Evolutionary conservation across 176 grass and related monocot genomes (phyloP).

Genomic region (Poa annua): DNA sequence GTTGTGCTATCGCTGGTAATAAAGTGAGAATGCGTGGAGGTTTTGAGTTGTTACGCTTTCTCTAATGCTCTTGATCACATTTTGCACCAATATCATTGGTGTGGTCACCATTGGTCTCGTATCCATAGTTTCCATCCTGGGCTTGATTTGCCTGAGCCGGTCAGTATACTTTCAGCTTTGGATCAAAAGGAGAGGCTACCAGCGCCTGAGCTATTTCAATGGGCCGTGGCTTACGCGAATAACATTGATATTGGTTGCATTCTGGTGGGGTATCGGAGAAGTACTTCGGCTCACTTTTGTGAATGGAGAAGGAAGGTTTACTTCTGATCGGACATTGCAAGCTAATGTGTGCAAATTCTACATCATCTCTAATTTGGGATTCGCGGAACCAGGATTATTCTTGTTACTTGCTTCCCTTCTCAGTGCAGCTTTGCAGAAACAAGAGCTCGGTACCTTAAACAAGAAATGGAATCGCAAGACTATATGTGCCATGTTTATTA

Average conservation of each 20-base stretch:
- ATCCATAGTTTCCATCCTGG: slow-evolving; percentile 61
- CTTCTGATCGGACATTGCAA: slow-evolving; percentile 59
- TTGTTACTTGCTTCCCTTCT: slow-evolving; percentile 84
- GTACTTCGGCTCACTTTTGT: slow-evolving; percentile 70
- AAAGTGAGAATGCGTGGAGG: slow-evolving; percentile 53
- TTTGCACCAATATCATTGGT: slow-evolving; percentile 79
- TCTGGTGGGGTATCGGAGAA: slow-evolving; percentile 87
- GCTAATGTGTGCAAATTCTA: slow-evolving; percentile 77
- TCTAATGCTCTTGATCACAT: slow-evolving; percentile 69
- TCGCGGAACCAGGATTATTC: slow-evolving; percentile 94
- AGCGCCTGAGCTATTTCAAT: slow-evolving; percentile 82
- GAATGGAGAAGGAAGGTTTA: slow-evolving; percentile 52
- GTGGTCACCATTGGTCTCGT: slow-evolving; percentile 84
- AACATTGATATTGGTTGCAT: slow-evolving; percentile 62
- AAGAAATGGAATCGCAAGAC: slow-evolving; percentile 77
- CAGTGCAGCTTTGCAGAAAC: slow-evolving; percentile 79
- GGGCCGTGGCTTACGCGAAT: slow-evolving; percentile 76
- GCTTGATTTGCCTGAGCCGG: slow-evolving; percentile 68
- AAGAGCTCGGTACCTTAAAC: slow-evolving; percentile 71
- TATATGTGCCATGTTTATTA: slow-evolving; percentile 56
- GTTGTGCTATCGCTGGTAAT: slow-evolving; percentile 21
- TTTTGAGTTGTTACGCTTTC: slow-evolving; percentile 7
- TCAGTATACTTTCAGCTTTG: slow-evolving; percentile 78
- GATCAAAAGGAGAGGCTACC: slow-evolving; percentile 60
- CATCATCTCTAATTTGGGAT: slow-evolving; percentile 84